phyloP scores from a whole-genome alignment of 192 early-diverging fungal species.

The Backusella sp. region DNA sequence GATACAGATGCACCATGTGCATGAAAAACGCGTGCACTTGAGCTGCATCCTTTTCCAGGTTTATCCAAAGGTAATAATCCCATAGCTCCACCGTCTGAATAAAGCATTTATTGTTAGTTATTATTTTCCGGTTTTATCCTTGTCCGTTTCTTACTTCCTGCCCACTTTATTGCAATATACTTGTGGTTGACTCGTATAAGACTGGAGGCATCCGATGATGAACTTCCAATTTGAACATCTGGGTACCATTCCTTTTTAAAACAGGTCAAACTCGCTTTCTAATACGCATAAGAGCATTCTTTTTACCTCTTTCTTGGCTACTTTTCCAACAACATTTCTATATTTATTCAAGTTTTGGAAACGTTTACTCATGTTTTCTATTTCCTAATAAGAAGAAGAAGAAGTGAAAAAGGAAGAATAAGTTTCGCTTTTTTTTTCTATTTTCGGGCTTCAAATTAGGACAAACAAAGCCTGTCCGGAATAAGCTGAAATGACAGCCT shows the following conservation, averaged over 20 bases:
- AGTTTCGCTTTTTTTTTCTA: too few relatives aligned
- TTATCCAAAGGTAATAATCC: slow-evolving; percentile 21
- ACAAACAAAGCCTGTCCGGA: too few relatives aligned
- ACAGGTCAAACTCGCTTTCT: not conserved
- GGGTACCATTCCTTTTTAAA: slow-evolving; percentile 25
- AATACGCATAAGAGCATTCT: not conserved
- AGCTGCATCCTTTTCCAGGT: slow-evolving; percentile 20
- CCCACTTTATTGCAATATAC: slow-evolving; percentile 29
- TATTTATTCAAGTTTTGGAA: slow-evolving; percentile 41
- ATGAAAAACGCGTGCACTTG: slow-evolving; percentile 31
- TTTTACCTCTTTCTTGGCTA: slow-evolving; percentile 44
- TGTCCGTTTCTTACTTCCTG: slow-evolving; percentile 12
- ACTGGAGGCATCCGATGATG: slow-evolving; percentile 19
- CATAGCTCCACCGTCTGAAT: slow-evolving; percentile 25
- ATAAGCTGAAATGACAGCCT: too few relatives aligned
- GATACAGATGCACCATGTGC: slow-evolving; percentile 42
- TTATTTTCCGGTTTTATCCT: not conserved
- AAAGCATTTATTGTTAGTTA: not conserved
- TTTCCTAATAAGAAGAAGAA: not conserved
- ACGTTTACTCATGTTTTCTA: slow-evolving; percentile 28
- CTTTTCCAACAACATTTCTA: slow-evolving; percentile 42
- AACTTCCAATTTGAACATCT: slow-evolving; percentile 19
- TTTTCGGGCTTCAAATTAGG: too few relatives aligned
- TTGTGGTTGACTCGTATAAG: slow-evolving; percentile 20
- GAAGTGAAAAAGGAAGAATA: not conserved